A percentile compares a stretch with the other conserved stretches of the same genome.
phyloP scores from a whole-genome alignment of 257 asterid genomes.

The Solanum neorickii region DNA sequence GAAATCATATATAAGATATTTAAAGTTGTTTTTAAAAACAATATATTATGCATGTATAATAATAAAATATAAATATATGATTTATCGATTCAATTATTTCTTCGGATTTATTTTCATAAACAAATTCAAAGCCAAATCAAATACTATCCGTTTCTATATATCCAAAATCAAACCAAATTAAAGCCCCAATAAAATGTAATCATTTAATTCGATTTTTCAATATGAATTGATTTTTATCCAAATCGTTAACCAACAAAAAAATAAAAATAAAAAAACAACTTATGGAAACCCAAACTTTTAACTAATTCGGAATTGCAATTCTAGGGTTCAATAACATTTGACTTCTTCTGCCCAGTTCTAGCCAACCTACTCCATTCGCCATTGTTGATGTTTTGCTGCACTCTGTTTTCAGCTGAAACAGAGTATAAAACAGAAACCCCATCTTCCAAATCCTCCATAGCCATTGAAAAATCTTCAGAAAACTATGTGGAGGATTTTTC shows the following conservation, averaged over 20 bases:
- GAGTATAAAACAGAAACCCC: background rate
- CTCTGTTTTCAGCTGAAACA: background rate
- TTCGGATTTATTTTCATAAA: too few species aligned
- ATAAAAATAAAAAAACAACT: too few species aligned
- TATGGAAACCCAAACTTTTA: background rate
- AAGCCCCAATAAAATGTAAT: background rate
- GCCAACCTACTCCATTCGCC: background rate
- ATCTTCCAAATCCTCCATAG: background rate
- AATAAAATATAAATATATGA: too few species aligned
- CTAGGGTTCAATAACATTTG: background rate
- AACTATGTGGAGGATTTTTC: slow-evolving; percentile 1
- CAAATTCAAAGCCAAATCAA: background rate
- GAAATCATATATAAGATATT: too few species aligned
- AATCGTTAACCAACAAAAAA: accelerated
- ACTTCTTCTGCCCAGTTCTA: background rate
- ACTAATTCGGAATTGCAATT: background rate
- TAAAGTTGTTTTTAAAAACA: too few species aligned
- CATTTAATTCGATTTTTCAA: too few species aligned
- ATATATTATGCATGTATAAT: background rate
- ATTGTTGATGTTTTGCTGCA: background rate
- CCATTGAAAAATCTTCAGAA: background rate
- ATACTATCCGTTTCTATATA: background rate
- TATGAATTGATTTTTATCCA: background rate
- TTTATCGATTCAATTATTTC: background rate
- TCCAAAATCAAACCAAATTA: background rate